phyloP scores from a whole-genome alignment of 768 basidiomycete genomes.

The Phaffia tasmanica region DNA sequence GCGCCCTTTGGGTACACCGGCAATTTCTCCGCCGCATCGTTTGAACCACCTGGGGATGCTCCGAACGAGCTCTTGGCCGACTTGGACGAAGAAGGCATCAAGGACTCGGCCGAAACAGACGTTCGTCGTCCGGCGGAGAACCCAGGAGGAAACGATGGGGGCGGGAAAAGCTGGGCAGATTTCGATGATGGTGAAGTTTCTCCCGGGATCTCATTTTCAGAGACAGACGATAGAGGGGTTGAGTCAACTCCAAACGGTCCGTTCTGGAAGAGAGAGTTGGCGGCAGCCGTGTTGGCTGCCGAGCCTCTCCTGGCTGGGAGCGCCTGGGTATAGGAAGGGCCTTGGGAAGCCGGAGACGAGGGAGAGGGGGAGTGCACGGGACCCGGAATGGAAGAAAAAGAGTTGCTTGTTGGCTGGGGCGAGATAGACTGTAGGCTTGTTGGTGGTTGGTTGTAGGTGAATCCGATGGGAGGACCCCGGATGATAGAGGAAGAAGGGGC shows the following conservation, averaged over 20 bases:
- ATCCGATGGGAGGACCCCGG: too few species aligned
- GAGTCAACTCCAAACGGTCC: slow-evolving; percentile 22
- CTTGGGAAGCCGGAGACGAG: not conserved
- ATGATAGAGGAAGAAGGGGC: too few species aligned
- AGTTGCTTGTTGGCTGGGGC: not conserved
- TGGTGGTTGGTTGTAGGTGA: too few species aligned
- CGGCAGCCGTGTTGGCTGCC: slow-evolving; percentile 24
- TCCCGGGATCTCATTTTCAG: slow-evolving; percentile 7
- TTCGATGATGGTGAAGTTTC: not conserved
- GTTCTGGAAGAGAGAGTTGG: slow-evolving; percentile 23
- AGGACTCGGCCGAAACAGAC: slow-evolving; percentile 92
- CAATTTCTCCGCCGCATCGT: slow-evolving; percentile 5
- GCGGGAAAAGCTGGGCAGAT: not conserved
- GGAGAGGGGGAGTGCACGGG: not conserved
- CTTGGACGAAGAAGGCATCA: slow-evolving; percentile 57
- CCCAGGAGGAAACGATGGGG: slow-evolving; percentile 32
- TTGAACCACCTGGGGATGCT: not conserved
- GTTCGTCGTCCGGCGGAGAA: slow-evolving; percentile 78
- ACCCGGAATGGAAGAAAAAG: not conserved
- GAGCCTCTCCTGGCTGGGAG: slow-evolving; percentile 19
- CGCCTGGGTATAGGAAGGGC: not conserved
- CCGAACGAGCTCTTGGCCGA: slow-evolving; percentile 44
- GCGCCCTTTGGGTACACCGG: slow-evolving; percentile 67
- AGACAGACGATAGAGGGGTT: slow-evolving; percentile 14
- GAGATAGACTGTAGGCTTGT: too few species aligned